A percentile compares a stretch with the other conserved stretches of the same genome.
phyloP scores from a whole-genome alignment of 768 basidiomycete genomes.

The Porpolomopsis calyptriformis region DNA sequence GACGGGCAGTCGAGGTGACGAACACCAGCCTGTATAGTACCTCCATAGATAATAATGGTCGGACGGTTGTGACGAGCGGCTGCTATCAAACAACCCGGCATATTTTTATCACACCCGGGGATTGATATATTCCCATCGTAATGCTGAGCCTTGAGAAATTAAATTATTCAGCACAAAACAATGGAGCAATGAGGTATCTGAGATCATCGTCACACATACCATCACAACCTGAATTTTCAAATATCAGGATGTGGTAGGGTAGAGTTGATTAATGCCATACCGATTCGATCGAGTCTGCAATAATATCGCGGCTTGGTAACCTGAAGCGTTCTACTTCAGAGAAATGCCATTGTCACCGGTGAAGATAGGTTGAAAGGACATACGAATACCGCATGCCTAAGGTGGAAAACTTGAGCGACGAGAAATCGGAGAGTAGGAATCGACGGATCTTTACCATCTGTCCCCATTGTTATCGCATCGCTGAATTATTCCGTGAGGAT shows the following conservation, averaged over 20 bases:
- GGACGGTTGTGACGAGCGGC: slow-evolving; percentile 81
- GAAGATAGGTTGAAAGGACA: too few relatives aligned
- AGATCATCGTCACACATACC: too few relatives aligned
- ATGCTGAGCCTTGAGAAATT: slow-evolving; percentile 57
- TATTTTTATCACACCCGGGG: slow-evolving; percentile 88
- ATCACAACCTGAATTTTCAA: slow-evolving; percentile 37
- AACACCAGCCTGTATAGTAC: slow-evolving; percentile 69
- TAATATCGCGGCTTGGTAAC: slow-evolving; percentile 78
- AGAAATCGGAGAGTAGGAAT: background rate
- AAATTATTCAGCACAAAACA: background rate
- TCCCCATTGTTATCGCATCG: slow-evolving; percentile 86
- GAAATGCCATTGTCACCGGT: background rate
- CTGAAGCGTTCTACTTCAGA: slow-evolving; percentile 25
- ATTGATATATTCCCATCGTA: slow-evolving; percentile 83
- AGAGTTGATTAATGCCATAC: slow-evolving; percentile 26
- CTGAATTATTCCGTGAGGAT: slow-evolving; percentile 23
- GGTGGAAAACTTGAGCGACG: background rate
- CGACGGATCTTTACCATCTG: slow-evolving; percentile 47
- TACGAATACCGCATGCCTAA: slow-evolving; percentile 83
- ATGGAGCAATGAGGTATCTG: background rate
- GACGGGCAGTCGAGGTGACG: slow-evolving; percentile 74
- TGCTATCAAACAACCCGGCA: slow-evolving; percentile 84
- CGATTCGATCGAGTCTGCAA: slow-evolving; percentile 83
- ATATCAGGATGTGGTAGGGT: background rate
- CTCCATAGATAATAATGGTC: slow-evolving; percentile 80